A percentile compares a stretch with the other conserved stretches of the same genome.
Conservation (phyloP, 2,329 filamentous ascomycete species). For the Coniella lustricola region DNA sequence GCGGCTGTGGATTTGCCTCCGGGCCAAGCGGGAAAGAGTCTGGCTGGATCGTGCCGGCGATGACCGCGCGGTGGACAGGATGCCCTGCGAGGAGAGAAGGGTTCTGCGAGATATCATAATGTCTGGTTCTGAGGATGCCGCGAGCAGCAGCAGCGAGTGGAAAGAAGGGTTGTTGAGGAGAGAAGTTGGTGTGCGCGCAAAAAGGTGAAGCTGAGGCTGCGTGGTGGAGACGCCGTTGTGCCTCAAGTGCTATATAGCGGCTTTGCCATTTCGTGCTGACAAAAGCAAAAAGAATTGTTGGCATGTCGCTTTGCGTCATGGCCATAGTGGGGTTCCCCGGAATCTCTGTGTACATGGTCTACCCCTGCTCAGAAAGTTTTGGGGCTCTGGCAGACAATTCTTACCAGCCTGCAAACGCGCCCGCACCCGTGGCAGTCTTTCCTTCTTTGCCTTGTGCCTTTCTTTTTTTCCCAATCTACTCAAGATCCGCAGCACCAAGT, state of each 20-base stretch:
- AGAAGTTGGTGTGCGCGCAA: background rate
- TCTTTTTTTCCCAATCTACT: too few species aligned
- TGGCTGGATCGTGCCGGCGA: conserved; percentile 9
- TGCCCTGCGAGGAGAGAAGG: conserved; percentile 3
- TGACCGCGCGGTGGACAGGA: conserved; percentile 16
- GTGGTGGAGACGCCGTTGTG: too few species aligned
- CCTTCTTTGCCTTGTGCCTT: too few species aligned
- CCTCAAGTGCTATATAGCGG: too few species aligned
- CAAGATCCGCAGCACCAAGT: too few species aligned
- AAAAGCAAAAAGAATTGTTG: conserved; percentile 10
- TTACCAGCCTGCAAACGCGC: too few species aligned
- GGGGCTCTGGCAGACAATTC: background rate
- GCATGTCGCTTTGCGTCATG: conserved; percentile 11
- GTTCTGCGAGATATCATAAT: conserved; percentile 8
- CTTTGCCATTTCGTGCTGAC: background rate
- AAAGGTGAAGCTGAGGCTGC: background rate
- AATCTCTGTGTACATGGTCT: background rate
- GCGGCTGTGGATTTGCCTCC: conserved; percentile 22
- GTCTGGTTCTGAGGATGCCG: too few species aligned
- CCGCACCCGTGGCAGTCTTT: too few species aligned
- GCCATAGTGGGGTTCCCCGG: background rate
- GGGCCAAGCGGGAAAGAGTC: conserved; percentile 21
- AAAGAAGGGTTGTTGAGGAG: background rate
- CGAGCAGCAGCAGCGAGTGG: too few species aligned
- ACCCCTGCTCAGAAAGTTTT: conserved; percentile 1